Percentiles rank a stretch among this genome's conserved stretches.
Evolutionary conservation across 768 basidiomycete species (phyloP).

Genomic region (Tricholoma terreum): DNA sequence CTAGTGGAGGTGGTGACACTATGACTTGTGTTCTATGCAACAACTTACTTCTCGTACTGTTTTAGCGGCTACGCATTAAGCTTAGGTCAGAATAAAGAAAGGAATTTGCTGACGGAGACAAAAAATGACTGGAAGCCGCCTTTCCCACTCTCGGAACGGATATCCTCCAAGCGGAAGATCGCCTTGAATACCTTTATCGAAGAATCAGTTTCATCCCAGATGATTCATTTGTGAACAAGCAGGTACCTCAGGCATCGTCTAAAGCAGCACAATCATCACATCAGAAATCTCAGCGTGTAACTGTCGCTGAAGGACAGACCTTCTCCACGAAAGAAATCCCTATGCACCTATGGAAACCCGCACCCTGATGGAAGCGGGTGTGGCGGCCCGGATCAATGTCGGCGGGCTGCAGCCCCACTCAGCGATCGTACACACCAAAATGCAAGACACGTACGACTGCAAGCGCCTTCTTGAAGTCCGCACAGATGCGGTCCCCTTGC

Average conservation of each 20-base stretch:
- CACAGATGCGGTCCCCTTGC: too few relatives aligned
- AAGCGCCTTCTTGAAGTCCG: too few relatives aligned
- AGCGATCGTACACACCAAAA: neutral
- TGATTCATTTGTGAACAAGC: neutral
- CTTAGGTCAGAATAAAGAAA: neutral
- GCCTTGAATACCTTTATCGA: neutral
- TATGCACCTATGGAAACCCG: neutral
- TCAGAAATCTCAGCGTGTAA: too few relatives aligned
- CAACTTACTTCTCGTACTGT: neutral
- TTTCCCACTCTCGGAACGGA: neutral
- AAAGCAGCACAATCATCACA: neutral
- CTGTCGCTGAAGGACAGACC: slow-evolving; percentile 1
- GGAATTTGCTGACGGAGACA: neutral
- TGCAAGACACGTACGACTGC: too few relatives aligned
- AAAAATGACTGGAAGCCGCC: neutral
- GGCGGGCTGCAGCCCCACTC: neutral
- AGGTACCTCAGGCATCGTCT: slow-evolving; percentile 1
- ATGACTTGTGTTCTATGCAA: neutral
- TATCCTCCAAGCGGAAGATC: neutral
- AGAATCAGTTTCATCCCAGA: neutral
- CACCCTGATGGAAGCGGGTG: neutral
- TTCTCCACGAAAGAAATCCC: neutral
- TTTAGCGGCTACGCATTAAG: neutral
- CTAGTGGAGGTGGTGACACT: neutral
- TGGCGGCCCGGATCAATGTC: neutral